Evolutionary conservation across 2,329 filamentous ascomycete genomes (phyloP).

Genomic region (Penicillium sp.): DNA sequence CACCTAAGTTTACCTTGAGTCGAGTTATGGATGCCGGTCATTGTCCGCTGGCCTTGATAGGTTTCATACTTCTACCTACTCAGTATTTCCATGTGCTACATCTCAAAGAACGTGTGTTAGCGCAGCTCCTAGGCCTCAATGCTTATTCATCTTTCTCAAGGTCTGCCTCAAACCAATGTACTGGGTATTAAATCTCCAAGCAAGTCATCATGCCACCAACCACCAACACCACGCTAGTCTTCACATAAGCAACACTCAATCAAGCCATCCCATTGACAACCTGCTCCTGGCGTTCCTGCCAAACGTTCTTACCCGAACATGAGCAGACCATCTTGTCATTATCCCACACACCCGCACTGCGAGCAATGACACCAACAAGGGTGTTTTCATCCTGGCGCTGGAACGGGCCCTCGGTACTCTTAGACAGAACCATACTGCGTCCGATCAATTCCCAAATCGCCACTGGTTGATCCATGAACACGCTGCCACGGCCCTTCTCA

Average conservation of each 20-base stretch:
- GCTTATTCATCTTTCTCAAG: neutral
- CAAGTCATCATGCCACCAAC: neutral
- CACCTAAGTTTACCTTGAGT: too few species aligned
- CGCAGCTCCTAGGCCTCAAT: too few species aligned
- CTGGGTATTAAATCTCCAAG: neutral
- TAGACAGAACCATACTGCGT: slow-evolving; percentile 83
- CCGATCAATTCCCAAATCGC: slow-evolving; percentile 97
- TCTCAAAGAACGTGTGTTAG: too few species aligned
- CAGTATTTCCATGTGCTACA: too few species aligned
- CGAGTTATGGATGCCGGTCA: too few species aligned
- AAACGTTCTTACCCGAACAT: slow-evolving; percentile 95
- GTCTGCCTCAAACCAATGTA: neutral
- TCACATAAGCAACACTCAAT: slow-evolving; percentile 26
- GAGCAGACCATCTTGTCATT: slow-evolving; percentile 98
- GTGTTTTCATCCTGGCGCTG: slow-evolving; percentile 79
- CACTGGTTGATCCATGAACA: slow-evolving; percentile 79
- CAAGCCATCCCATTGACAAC: slow-evolving; percentile 86
- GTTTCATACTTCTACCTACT: too few species aligned
- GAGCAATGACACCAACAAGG: slow-evolving; percentile 87
- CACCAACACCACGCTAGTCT: neutral
- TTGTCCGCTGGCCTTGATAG: too few species aligned
- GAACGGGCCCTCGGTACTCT: slow-evolving; percentile 61
- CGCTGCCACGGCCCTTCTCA: slow-evolving; percentile 72
- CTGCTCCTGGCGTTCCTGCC: slow-evolving; percentile 94
- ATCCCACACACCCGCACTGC: slow-evolving; percentile 97